Percentiles rank a stretch among this genome's conserved stretches.
These are phyloP conservation scores for Ascochyta rabiei DNA, from an alignment of 2,329 filamentous ascomycete genomes.

Conservation along the genomic window DNA sequence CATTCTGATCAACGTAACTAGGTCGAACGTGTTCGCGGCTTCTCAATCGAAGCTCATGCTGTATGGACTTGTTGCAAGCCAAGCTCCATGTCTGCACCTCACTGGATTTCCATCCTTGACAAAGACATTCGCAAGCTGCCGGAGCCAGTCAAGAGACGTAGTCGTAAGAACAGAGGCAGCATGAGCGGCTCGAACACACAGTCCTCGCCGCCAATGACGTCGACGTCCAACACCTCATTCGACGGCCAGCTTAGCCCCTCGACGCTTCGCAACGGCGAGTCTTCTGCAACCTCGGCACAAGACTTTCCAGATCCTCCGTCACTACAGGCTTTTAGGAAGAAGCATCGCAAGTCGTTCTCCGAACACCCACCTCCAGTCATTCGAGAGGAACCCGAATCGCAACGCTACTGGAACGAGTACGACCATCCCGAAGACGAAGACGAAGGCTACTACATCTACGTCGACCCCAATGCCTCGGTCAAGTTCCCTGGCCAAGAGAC, in stretches of 20 bases:
- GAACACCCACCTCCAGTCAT: slow-evolving; percentile 30
- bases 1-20: slow-evolving; percentile 32
- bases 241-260: slow-evolving; percentile 43
- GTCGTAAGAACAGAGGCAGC: slow-evolving; percentile 34
- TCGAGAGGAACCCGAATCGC: slow-evolving; percentile 24
- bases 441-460: slow-evolving; percentile 73
- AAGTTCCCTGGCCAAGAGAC: slow-evolving; percentile 69
- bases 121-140: slow-evolving; percentile 62
- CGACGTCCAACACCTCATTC: slow-evolving; percentile 48
- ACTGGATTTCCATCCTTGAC: slow-evolving; percentile 50
- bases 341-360: slow-evolving; percentile 44
- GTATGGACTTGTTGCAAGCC: slow-evolving; percentile 57
- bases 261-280: slow-evolving; percentile 37
- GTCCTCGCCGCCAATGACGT: slow-evolving; percentile 40
- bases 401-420: slow-evolving; percentile 82
- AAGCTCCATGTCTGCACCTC: slow-evolving; percentile 52
- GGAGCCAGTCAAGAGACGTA: slow-evolving; percentile 39
- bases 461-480: slow-evolving; percentile 69
- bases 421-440: slow-evolving; percentile 73
- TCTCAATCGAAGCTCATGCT: slow-evolving; percentile 60
- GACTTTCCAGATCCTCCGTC: slow-evolving; percentile 48
- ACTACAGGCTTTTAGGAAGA: slow-evolving; percentile 53
- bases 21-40: slow-evolving; percentile 59
- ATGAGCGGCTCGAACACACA: slow-evolving; percentile 28
- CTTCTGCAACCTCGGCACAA: slow-evolving; percentile 43